Percentiles rank a stretch among this genome's conserved stretches.
phyloP scores from a whole-genome alignment of 2,329 filamentous ascomycete species.

The Pochonia chlamydosporia region DNA sequence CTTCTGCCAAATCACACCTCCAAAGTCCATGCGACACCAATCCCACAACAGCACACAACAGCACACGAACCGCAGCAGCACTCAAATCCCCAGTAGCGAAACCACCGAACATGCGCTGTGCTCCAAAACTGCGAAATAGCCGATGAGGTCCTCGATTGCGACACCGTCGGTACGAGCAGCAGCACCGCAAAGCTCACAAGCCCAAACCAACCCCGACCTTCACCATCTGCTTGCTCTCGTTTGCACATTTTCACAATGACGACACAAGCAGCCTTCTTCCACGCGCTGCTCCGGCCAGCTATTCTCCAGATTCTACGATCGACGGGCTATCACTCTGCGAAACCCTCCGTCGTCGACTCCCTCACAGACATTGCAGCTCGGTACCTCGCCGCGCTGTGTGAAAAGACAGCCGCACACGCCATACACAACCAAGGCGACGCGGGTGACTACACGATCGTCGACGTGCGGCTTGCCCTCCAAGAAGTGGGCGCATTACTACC shows the following conservation, averaged over 20 bases:
- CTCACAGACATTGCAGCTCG: conserved; percentile 81
- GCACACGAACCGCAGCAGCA: not conserved
- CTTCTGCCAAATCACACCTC: too few relatives aligned
- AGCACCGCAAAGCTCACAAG: not conserved
- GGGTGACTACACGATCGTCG: conserved; percentile 48
- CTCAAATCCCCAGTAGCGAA: not conserved
- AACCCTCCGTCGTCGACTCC: conserved; percentile 76
- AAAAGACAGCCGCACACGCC: conserved; percentile 66
- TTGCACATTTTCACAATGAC: conserved; percentile 30
- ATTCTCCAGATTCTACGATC: conserved; percentile 89
- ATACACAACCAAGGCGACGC: conserved; percentile 59
- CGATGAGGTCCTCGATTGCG: conserved; percentile 25
- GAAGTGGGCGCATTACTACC: conserved; percentile 72
- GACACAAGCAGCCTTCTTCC: conserved; percentile 46
- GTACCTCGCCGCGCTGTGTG: conserved; percentile 71
- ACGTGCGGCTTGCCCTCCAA: conserved; percentile 80
- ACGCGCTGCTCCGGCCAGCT: conserved; percentile 77
- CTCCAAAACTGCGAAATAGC: conserved; percentile 14
- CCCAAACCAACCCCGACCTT: not conserved
- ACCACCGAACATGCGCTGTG: conserved; percentile 22
- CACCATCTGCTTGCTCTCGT: not conserved
- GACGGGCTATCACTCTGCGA: conserved; percentile 80
- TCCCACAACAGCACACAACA: too few relatives aligned
- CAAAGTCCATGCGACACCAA: not conserved
- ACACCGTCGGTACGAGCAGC: conserved; percentile 19